A percentile compares a stretch with the other conserved stretches of the same genome.
phyloP scores from a whole-genome alignment of 2,329 filamentous ascomycete genomes.

The Chaetomiaceae sp. region DNA sequence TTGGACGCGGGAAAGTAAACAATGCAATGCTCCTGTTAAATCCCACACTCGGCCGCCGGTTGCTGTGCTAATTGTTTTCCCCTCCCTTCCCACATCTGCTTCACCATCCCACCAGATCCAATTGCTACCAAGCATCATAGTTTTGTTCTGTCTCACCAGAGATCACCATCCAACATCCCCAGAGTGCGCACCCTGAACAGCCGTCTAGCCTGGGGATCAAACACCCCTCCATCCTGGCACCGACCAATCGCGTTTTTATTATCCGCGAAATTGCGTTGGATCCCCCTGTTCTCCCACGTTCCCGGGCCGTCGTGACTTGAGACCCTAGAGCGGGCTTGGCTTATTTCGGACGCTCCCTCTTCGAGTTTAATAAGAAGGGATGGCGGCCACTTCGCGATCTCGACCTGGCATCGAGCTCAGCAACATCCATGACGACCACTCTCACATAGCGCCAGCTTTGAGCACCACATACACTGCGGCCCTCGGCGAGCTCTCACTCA shows the following conservation, averaged over 20 bases:
- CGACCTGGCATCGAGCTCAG: constrained; percentile 18
- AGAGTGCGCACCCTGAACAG: neutral
- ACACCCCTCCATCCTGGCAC: constrained; percentile 19
- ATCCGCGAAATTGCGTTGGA: constrained; percentile 30
- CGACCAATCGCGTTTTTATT: constrained; percentile 25
- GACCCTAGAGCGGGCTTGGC: constrained; percentile 18
- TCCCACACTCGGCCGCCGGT: neutral
- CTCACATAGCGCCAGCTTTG: neutral
- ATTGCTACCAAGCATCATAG: constrained; percentile 26
- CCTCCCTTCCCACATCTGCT: constrained; percentile 13
- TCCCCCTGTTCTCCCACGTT: constrained; percentile 15
- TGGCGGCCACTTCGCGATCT: constrained; percentile 18
- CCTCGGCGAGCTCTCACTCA: constrained; percentile 30
- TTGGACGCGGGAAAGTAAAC: constrained; percentile 19
- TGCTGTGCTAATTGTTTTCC: neutral
- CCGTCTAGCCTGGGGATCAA: constrained; percentile 19
- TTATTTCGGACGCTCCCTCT: constrained; percentile 18
- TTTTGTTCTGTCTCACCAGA: constrained; percentile 15
- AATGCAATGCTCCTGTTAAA: constrained; percentile 14
- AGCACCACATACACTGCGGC: neutral
- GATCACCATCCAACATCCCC: too few relatives aligned
- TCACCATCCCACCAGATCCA: constrained; percentile 13
- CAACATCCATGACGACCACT: constrained; percentile 23
- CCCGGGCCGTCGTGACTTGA: constrained; percentile 9
- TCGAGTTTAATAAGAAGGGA: constrained; percentile 17